Percentiles rank a stretch among this genome's conserved stretches.
Evolutionary conservation across 2,329 filamentous ascomycete species (phyloP).

Genomic region (Lecanosticta acicola): DNA sequence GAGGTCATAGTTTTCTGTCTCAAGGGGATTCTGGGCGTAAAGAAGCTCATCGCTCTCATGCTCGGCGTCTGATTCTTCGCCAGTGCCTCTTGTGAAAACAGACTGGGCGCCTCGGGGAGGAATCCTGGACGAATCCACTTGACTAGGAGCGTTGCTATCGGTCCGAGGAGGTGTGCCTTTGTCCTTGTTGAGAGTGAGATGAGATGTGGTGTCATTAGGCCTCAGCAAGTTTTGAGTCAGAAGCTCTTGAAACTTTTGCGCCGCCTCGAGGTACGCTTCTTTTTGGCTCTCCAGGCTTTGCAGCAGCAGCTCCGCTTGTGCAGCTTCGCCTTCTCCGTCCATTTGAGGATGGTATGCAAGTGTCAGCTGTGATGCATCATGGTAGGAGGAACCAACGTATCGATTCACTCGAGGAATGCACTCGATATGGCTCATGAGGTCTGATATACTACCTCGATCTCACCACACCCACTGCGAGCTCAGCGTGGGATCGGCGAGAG

Average conservation of each 20-base stretch:
- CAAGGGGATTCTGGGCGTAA: slow-evolving; percentile 39
- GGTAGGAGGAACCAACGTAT: neutral
- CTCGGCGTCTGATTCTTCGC: slow-evolving; percentile 35
- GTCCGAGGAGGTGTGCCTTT: neutral
- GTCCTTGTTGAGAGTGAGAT: neutral
- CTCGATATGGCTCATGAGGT: no score
- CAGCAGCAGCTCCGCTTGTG: neutral
- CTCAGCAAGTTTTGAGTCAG: neutral
- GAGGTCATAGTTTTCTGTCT: slow-evolving; percentile 37
- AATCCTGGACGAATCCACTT: neutral
- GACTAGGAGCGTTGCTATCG: neutral
- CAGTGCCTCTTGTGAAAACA: slow-evolving; percentile 11
- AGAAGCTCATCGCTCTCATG: slow-evolving; percentile 32
- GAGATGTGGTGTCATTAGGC: neutral
- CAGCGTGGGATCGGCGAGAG: neutral
- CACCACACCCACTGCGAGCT: neutral
- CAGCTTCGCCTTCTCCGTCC: neutral
- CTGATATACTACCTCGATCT: neutral
- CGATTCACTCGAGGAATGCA: no score
- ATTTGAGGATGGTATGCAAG: neutral
- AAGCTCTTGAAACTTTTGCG: slow-evolving; percentile 2
- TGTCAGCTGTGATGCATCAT: neutral
- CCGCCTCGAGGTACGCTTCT: slow-evolving; percentile 3
- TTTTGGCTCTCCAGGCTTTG: slow-evolving; percentile 4
- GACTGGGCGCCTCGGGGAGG: neutral